phyloP scores from a whole-genome alignment of 2,329 filamentous ascomycete species.

The Fusarium siculi region DNA sequence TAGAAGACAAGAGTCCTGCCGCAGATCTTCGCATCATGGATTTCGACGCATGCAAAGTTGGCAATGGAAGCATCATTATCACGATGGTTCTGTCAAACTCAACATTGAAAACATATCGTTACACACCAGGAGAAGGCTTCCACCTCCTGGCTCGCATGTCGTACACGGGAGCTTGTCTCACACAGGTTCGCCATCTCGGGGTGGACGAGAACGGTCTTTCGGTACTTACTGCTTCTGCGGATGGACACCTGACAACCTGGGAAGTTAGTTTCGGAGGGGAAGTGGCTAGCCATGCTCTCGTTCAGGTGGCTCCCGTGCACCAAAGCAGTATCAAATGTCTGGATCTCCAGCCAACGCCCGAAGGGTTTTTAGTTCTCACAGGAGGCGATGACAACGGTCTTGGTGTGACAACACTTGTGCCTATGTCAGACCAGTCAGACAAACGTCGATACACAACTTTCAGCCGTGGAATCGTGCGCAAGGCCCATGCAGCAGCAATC shows the following conservation, averaged over 20 bases:
- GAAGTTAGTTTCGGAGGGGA: conserved; percentile 26
- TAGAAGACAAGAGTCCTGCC: conserved; percentile 60
- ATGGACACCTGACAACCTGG: conserved; percentile 72
- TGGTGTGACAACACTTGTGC: conserved; percentile 59
- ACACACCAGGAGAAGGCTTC: conserved; percentile 57
- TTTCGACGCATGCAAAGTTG: conserved; percentile 68
- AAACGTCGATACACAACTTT: conserved; percentile 38
- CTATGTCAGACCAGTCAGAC: conserved; percentile 23
- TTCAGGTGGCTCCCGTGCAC: conserved; percentile 66
- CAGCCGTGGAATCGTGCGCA: conserved; percentile 46
- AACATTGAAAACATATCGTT: conserved; percentile 70
- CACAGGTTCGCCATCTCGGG: conserved; percentile 65
- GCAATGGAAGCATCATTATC: conserved; percentile 62
- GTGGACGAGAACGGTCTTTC: conserved; percentile 44
- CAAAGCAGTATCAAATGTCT: conserved; percentile 83
- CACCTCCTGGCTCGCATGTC: conserved; percentile 61
- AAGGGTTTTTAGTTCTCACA: conserved; percentile 68
- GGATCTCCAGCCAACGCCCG: conserved; percentile 52
- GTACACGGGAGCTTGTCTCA: conserved; percentile 81
- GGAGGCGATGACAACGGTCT: conserved; percentile 92
- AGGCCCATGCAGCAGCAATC: conserved; percentile 77
- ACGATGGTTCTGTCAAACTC: conserved; percentile 88
- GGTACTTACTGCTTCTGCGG: conserved; percentile 79
- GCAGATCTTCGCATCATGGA: conserved; percentile 83
- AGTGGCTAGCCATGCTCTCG: conserved; percentile 41